Evolutionary conservation across 1,284 basidiomycete genomes (phyloP).

Genomic region (Malassezia obtusa): DNA sequence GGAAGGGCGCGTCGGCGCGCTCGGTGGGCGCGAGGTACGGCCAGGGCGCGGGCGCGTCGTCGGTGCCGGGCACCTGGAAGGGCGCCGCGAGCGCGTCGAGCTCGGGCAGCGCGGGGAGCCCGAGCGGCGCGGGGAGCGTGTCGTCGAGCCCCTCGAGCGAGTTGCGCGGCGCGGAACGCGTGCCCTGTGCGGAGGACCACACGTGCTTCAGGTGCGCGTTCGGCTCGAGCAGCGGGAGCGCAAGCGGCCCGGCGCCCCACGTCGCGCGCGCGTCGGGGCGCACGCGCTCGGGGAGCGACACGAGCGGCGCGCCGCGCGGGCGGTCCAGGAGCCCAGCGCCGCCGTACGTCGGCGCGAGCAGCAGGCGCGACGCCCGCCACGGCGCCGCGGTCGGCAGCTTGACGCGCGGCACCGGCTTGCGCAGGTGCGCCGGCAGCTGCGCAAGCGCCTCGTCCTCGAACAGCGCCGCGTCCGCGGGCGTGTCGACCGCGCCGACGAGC

Average conservation of each 20-base stretch:
- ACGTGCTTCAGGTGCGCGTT: slow-evolving; percentile 2
- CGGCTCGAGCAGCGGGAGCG: background rate
- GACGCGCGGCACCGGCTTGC: background rate
- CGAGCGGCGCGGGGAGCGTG: background rate
- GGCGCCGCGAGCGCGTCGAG: slow-evolving; percentile 6
- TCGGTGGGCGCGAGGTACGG: background rate
- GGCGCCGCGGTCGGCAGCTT: background rate
- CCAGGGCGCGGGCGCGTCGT: background rate
- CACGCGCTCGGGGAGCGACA: background rate
- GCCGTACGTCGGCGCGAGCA: background rate
- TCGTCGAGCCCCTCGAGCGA: slow-evolving; percentile 11
- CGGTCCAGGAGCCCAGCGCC: background rate
- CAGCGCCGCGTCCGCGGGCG: background rate
- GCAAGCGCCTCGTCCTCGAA: background rate
- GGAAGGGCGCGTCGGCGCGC: background rate
- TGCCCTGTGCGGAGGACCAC: background rate
- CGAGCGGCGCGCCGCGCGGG: background rate
- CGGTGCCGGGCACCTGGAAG: background rate
- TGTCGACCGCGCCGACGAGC: slow-evolving; percentile 4
- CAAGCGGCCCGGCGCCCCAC: slow-evolving; percentile 8
- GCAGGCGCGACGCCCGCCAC: background rate
- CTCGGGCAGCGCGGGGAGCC: background rate
- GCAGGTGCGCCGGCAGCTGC: too few relatives aligned
- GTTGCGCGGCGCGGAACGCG: background rate
- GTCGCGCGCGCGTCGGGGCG: background rate